A percentile compares a stretch with the other conserved stretches of the same genome.
phyloP scores from a whole-genome alignment of 176 grass and related monocot species.

The Triticum timopheevii region DNA sequence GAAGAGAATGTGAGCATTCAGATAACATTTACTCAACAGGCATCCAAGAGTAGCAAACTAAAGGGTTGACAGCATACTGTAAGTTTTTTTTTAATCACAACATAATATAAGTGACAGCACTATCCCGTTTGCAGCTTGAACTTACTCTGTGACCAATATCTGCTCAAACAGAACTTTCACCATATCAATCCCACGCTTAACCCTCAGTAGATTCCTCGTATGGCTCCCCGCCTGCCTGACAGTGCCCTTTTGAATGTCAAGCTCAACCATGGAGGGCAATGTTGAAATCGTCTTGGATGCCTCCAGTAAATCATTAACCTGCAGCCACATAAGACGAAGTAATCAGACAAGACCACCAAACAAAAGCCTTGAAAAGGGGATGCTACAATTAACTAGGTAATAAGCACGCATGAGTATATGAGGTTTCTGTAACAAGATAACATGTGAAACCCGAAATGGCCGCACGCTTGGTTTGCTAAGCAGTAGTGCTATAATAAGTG shows the following conservation, averaged over 20 bases:
- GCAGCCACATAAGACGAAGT: not conserved
- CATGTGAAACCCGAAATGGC: not conserved
- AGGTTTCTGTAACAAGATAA: not conserved
- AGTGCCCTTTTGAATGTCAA: slow-evolving; percentile 62
- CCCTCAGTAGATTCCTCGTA: slow-evolving; percentile 83
- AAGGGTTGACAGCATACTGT: not conserved
- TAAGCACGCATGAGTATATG: not conserved
- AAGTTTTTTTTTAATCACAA: not conserved
- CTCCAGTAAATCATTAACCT: slow-evolving; percentile 78
- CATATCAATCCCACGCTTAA: slow-evolving; percentile 87
- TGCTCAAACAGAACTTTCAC: slow-evolving; percentile 90
- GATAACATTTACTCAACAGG: not conserved
- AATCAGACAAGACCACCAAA: not conserved
- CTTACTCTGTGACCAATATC: slow-evolving; percentile 74
- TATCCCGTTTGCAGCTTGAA: not conserved
- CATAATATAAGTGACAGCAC: not conserved
- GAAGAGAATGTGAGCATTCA: not conserved
- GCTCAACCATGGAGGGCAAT: slow-evolving; percentile 70
- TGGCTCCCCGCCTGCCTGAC: slow-evolving; percentile 64
- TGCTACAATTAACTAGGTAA: not conserved
- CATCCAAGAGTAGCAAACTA: not conserved
- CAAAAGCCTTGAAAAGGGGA: slow-evolving; percentile 2
- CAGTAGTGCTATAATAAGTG: not conserved
- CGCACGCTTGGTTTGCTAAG: not conserved
- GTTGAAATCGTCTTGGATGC: slow-evolving; percentile 80